Base-by-base conservation (phyloP, 345 rosid species). In the Aethionema arabicum region DNA sequence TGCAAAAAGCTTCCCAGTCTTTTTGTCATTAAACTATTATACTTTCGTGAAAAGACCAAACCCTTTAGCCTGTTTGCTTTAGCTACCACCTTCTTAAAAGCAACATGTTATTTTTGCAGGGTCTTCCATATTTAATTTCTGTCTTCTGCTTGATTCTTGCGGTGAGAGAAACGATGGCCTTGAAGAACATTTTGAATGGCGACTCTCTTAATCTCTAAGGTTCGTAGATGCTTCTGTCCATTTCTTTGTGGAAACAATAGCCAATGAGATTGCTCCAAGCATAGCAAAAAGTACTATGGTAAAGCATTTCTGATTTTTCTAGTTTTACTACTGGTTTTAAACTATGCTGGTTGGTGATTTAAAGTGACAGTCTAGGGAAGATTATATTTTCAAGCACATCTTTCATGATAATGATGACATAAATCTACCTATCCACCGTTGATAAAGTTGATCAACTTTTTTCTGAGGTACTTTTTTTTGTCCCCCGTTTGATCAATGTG, bases 1-100 rank as follows among this genome's bases (percentile, higher is more conserved):
- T 72, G 76, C 76, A 72, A 65, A 71, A 72, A 72, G 71, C 71
- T 72, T 72, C 56, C 31, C 35, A 61, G 39, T 29, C 59, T 60
- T 57, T 63, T 72, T 71, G 76, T 72, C 71, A 39, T 65, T 52
- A 65, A 65, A 65, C 70, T 65, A 49, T 57, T 63, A 71, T 1
- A 64, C 69, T 64, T 57, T 64, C 48, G 54, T 64, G 75, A 64
- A 64, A 64, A 57, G 75, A 50, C 48, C 40, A 15, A 43, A 58
- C 70, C n/a, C 66, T 65, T 72, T 69, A 37, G 55, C 62, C 63
- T 39, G 49, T 52, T 69, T 45, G 50, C 43, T 69, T 53, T 59
- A 67, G 59, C 45, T 51, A 67, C 45, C 52, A 44, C 61, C 61
- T 60, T 64, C 70, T 72, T 72, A 59, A 72, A 58, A 72, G 75